A percentile compares a stretch with the other conserved stretches of the same genome.
phyloP scores from a whole-genome alignment of 2,329 filamentous ascomycete species.

The Aspergillus aculeatus region DNA sequence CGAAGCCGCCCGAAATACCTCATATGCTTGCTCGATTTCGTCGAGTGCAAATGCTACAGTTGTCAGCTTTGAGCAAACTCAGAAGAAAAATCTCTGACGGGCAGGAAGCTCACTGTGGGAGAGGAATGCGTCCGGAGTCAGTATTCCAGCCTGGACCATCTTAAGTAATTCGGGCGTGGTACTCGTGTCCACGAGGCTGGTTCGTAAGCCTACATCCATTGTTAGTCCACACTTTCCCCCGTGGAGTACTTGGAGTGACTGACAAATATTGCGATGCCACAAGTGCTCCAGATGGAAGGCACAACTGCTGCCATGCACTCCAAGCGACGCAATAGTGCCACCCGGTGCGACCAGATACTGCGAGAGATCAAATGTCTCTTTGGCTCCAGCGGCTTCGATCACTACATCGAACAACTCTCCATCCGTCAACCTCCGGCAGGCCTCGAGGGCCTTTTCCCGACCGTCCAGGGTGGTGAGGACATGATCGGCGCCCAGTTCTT shows the following conservation, averaged over 20 bases:
- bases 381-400: conserved; percentile 59
- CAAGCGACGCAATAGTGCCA: conserved; percentile 57
- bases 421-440: conserved; percentile 47
- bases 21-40: conserved; percentile 47
- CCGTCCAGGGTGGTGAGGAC: conserved; percentile 45
- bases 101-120: conserved; percentile 14
- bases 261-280: conserved; percentile 56
- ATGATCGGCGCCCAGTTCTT: conserved; percentile 50
- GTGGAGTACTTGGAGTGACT: background rate
- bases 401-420: conserved; percentile 57
- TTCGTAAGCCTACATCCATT: conserved; percentile 8
- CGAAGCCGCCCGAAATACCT: conserved; percentile 44
- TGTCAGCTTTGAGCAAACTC: background rate
- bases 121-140: conserved; percentile 12
- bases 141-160: conserved; percentile 9
- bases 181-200: conserved; percentile 10
- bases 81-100: background rate
- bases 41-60: conserved; percentile 42
- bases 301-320: conserved; percentile 56
- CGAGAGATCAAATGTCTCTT: conserved; percentile 54
- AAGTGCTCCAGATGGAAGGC: conserved; percentile 55
- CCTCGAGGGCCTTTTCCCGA: conserved; percentile 33
- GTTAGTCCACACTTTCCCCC: too few species aligned
- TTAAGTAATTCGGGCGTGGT: conserved; percentile 8
- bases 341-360: conserved; percentile 55